Conservation (phyloP, 371 early-diverging fungal species). For the Mortierella sp. region DNA sequence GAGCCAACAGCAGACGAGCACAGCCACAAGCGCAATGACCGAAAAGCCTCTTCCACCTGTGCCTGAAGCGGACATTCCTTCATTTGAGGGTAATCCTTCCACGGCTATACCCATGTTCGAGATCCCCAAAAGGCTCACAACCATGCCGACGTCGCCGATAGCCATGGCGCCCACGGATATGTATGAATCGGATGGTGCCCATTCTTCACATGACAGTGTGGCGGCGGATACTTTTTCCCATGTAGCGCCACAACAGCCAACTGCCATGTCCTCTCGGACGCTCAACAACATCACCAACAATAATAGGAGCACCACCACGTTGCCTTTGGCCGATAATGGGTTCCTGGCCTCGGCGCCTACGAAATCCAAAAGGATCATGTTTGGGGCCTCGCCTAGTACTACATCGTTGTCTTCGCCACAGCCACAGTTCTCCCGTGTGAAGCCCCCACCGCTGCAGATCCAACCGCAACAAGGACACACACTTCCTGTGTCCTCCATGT, state of each 20-base stretch:
- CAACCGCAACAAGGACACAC: too few relatives aligned
- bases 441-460: too few relatives aligned
- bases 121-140: too few relatives aligned
- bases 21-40: neutral
- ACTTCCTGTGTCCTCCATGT: too few relatives aligned
- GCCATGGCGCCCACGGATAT: too few relatives aligned
- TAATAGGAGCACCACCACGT: conserved; percentile 1
- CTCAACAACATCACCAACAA: neutral
- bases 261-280: neutral
- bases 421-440: neutral
- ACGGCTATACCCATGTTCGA: neutral
- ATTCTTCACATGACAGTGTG: too few relatives aligned
- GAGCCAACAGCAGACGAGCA: too few relatives aligned
- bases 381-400: neutral
- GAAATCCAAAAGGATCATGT: neutral
- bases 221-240: neutral
- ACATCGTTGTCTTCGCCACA: neutral
- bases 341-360: neutral
- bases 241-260: neutral
- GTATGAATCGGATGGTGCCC: too few relatives aligned
- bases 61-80: neutral
- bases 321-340: neutral
- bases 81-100: neutral
- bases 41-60: conserved; percentile 9
- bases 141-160: too few relatives aligned